Conservation (phyloP, 305 asterid species). For the Ruellia speciosa region DNA sequence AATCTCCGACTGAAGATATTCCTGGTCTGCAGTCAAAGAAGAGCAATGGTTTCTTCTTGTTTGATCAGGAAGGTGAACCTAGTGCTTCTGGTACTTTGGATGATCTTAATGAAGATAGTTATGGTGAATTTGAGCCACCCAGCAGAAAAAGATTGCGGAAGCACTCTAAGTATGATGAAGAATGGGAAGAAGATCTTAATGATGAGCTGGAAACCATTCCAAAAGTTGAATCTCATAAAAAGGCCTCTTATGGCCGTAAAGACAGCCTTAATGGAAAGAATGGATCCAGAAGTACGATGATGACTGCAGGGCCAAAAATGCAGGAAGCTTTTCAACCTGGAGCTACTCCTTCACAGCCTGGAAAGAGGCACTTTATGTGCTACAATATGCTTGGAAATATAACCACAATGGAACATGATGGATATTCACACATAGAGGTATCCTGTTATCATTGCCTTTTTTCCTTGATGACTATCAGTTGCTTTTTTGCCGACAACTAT, state of each 20-base stretch:
- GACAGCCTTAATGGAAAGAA: conserved; percentile 34
- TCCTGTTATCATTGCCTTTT: conserved; percentile 16
- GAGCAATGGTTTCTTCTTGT: conserved; percentile 57
- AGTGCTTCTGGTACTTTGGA: conserved; percentile 67
- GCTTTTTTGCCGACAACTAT: conserved; percentile 12
- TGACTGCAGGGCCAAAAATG: conserved; percentile 47
- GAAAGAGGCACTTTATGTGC: conserved; percentile 82
- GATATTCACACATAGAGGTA: conserved; percentile 96
- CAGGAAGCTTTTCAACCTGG: conserved; percentile 95
- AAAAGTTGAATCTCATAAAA: conserved; percentile 52
- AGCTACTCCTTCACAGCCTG: conserved; percentile 73
- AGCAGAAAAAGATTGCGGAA: conserved; percentile 67
- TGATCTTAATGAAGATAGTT: conserved; percentile 70
- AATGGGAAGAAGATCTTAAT: conserved; percentile 50
- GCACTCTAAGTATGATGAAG: conserved; percentile 40
- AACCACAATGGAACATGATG: conserved; percentile 85
- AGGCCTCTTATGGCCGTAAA: conserved; percentile 42
- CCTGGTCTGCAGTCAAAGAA: conserved; percentile 47
- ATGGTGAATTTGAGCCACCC: conserved; percentile 50
- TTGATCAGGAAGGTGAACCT: conserved; percentile 69
- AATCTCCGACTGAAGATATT: conserved; percentile 87
- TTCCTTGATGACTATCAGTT: conserved; percentile 10
- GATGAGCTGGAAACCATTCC: conserved; percentile 47
- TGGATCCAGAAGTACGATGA: conserved; percentile 30
- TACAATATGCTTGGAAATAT: conserved; percentile 92